Evolutionary conservation across 2,329 filamentous ascomycete species (phyloP).

Genomic region (Elsinoe ampelina): DNA sequence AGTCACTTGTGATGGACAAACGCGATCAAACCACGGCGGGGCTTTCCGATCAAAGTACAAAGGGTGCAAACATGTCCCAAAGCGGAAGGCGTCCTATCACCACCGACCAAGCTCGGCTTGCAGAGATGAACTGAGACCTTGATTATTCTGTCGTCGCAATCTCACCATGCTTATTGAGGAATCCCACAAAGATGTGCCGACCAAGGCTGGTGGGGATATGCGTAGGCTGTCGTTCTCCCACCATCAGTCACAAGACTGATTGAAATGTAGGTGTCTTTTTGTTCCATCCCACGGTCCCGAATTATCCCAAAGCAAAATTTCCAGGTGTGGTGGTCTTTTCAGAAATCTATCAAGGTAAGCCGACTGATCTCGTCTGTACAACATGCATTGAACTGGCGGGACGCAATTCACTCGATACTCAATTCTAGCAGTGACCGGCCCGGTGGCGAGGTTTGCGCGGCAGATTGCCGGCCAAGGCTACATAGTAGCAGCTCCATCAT

Average conservation of each 20-base stretch:
- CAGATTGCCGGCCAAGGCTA: slow-evolving; percentile 90
- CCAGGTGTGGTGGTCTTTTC: slow-evolving; percentile 82
- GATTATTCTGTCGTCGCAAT: not conserved
- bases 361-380: not conserved
- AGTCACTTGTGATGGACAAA: slow-evolving; percentile 10
- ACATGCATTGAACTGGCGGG: not conserved
- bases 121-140: too few species aligned
- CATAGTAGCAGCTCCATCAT: slow-evolving; percentile 82
- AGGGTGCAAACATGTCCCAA: not conserved
- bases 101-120: too few species aligned
- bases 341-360: slow-evolving; percentile 85
- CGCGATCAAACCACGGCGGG: not conserved
- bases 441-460: slow-evolving; percentile 77
- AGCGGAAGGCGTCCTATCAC: not conserved
- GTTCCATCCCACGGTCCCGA: slow-evolving; percentile 75
- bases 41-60: not conserved
- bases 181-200: slow-evolving; percentile 50
- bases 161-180: slow-evolving; percentile 51
- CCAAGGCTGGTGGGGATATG: slow-evolving; percentile 51
- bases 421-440: slow-evolving; percentile 64
- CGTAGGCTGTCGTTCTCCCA: slow-evolving; percentile 31
- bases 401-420: slow-evolving; percentile 13
- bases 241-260: slow-evolving; percentile 10
- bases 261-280: slow-evolving; percentile 63
- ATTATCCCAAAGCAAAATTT: slow-evolving; percentile 82